Evolutionary conservation across 2,329 filamentous ascomycete species (phyloP).

Genomic region (Sarocladium kiliense): DNA sequence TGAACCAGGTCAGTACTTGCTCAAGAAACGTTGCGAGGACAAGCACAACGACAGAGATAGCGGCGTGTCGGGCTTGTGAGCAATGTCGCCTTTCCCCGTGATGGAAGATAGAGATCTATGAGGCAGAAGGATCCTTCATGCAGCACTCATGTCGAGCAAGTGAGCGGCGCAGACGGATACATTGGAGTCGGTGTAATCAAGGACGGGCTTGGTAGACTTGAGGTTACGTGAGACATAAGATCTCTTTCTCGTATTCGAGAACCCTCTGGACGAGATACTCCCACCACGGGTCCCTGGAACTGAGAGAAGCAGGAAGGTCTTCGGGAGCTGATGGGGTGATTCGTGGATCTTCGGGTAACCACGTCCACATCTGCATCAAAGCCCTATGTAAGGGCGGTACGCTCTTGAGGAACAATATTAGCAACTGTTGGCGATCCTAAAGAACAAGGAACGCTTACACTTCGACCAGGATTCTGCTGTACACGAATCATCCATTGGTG

Average conservation of each 20-base stretch:
- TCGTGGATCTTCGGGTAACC: slow-evolving; percentile 25
- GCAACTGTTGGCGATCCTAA: slow-evolving; percentile 15
- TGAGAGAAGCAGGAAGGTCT: slow-evolving; percentile 18
- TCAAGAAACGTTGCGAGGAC: slow-evolving; percentile 25
- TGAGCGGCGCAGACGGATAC: not conserved
- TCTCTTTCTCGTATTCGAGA: slow-evolving; percentile 25
- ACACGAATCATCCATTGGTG: slow-evolving; percentile 31
- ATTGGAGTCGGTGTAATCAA: not conserved
- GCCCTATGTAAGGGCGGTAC: slow-evolving; percentile 32
- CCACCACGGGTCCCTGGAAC: slow-evolving; percentile 32
- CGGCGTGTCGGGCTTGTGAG: slow-evolving; percentile 25
- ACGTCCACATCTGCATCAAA: slow-evolving; percentile 28
- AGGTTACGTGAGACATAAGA: slow-evolving; percentile 31
- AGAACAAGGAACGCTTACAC: slow-evolving; percentile 26
- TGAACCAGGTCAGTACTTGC: slow-evolving; percentile 30
- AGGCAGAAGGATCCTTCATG: too few relatives aligned
- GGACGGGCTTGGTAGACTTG: not conserved
- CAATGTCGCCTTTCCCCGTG: too few relatives aligned
- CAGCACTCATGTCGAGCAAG: too few relatives aligned
- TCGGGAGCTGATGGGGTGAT: slow-evolving; percentile 10
- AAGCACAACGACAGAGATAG: slow-evolving; percentile 31
- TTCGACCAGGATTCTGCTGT: slow-evolving; percentile 30
- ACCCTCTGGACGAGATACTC: slow-evolving; percentile 30
- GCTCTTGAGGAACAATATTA: slow-evolving; percentile 23
- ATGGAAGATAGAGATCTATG: too few relatives aligned